Evolutionary conservation across 768 basidiomycete genomes (phyloP), one percentile per base, ranked within the genome.

Genomic region (Panus rudis): DNA sequence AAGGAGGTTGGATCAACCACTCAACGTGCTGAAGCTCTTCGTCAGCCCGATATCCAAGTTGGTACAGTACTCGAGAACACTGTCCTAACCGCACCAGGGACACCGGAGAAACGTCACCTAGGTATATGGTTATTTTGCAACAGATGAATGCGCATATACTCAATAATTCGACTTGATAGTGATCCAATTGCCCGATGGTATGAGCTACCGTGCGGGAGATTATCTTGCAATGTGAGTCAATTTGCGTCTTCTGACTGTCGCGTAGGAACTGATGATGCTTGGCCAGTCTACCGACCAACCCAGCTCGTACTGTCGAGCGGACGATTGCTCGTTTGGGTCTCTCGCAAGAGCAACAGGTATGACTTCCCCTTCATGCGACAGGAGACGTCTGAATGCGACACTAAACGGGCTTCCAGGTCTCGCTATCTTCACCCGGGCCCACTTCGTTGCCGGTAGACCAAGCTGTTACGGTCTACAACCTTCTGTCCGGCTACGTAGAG

Each of bases 401-500:
- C 11, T 8, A 20, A 17, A 22, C 12, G 39, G 17, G 28, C 28
- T 16, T 16, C 38, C 33, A 69, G 67, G 59, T 70, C 35, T 52
- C 62, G 5, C 45, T 72, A 6, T 59, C 63, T 2, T 67, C 70
- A 2, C 46, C 55, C 10, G 63, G 61, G 0, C 65, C 70, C 0
- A 69, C 67, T 0, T 65, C 68, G 5, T 59, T 73, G 2, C 72
- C 72, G 0, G 56, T 64, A 1, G 62, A 62, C 28, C 63, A 54
- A 40, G 62, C 67, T 1, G 63, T 73, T 42, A 59, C 51, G 42
- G 48, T 72, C 10, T 54, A 55, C 14, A 57, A 62, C 17, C 51
- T 75, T 3, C 56, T 75, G 12, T 56, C 61, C 4, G 70, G 69
- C 3, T 75, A 72, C 43, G 61, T 75, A 31, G 73, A 75, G 46